phyloP scores from a whole-genome alignment of 2,329 filamentous ascomycete genomes.

The Cercospora beticola region DNA sequence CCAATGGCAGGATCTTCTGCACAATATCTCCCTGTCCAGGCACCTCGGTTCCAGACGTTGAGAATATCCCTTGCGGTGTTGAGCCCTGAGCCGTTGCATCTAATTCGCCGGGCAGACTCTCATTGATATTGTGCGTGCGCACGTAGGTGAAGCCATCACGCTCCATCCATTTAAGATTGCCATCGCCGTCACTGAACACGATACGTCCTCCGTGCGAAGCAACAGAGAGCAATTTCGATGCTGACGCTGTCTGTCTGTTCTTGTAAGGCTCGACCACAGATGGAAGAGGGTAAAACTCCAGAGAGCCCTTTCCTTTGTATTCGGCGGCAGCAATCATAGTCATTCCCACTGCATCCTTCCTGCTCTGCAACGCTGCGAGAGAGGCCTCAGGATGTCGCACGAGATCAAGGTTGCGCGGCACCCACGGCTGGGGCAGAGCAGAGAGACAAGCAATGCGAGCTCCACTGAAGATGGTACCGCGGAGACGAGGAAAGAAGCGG shows the following conservation, averaged over 20 bases:
- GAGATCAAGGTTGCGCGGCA: conserved; percentile 61
- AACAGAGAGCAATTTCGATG: conserved; percentile 78
- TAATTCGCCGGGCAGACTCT: conserved; percentile 21
- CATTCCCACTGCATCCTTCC: conserved; percentile 57
- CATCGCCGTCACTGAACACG: conserved; percentile 80
- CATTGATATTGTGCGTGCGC: conserved; percentile 59
- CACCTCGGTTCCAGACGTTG: conserved; percentile 25
- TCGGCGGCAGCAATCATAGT: conserved; percentile 81
- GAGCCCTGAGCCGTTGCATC: conserved; percentile 20
- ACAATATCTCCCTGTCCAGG: conserved; percentile 65
- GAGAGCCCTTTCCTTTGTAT: conserved; percentile 85
- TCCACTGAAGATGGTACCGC: conserved; percentile 79
- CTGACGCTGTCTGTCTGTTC: conserved; percentile 80
- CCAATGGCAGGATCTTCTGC: conserved; percentile 69
- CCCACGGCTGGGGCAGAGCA: conserved; percentile 66
- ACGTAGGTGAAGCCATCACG: conserved; percentile 66
- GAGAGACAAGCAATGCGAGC: conserved; percentile 73
- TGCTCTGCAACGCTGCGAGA: conserved; percentile 53
- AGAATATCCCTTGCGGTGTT: conserved; percentile 29
- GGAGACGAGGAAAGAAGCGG: conserved; percentile 75
- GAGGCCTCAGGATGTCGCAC: conserved; percentile 52
- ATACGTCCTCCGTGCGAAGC: conserved; percentile 78
- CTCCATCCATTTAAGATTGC: conserved; percentile 87
- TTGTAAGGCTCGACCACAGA: conserved; percentile 49
- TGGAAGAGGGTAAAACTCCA: conserved; percentile 76